These are phyloP conservation scores for Albatrellus ellisii DNA, from an alignment of 768 basidiomycete species.

Conservation along the genomic window DNA sequence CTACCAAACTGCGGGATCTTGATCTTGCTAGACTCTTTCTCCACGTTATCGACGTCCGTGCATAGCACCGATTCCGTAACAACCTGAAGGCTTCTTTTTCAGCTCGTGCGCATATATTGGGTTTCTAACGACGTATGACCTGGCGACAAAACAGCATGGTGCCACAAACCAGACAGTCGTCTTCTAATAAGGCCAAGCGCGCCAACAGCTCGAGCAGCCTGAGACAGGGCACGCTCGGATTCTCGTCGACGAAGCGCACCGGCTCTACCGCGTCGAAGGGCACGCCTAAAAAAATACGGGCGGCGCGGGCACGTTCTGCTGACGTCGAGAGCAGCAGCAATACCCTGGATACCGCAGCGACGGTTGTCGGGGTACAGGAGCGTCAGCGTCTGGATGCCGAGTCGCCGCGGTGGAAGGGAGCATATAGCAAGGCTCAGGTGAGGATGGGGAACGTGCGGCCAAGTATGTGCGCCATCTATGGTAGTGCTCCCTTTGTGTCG, in stretches of 20 bases:
- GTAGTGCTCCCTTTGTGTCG: too few species aligned
- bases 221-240: constrained; percentile 10
- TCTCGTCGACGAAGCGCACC: constrained; percentile 12
- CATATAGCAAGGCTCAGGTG: constrained; percentile 7
- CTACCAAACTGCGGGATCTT: too few species aligned
- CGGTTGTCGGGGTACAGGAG: not conserved
- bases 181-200: too few species aligned
- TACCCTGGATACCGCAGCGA: not conserved
- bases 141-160: too few species aligned
- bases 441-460: constrained; percentile 14
- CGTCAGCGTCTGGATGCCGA: constrained; percentile 6
- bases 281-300: constrained; percentile 5
- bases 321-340: not conserved
- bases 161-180: too few species aligned
- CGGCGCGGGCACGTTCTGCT: not conserved
- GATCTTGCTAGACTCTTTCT: too few species aligned
- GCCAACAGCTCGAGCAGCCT: constrained; percentile 3
- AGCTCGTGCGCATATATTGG: too few species aligned
- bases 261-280: constrained; percentile 7
- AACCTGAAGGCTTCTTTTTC: too few species aligned
- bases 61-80: too few species aligned
- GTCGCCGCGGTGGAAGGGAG: constrained; percentile 12
- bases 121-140: too few species aligned
- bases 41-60: too few species aligned
- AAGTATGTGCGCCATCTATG: constrained; percentile 11